Conservation (phyloP, 2,329 filamentous ascomycete species). For the Fusarium heterosporum region DNA sequence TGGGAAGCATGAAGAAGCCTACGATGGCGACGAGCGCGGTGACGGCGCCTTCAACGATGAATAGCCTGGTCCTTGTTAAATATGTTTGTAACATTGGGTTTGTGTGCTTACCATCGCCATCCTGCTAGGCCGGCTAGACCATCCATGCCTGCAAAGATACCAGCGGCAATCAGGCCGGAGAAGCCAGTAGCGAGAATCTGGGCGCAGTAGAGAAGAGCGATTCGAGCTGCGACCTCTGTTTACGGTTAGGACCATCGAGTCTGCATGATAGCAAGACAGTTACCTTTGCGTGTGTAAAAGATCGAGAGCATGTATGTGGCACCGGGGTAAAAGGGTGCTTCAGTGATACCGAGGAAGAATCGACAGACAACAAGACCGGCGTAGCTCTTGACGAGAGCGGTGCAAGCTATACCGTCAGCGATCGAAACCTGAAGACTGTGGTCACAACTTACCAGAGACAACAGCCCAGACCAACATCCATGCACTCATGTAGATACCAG, state of each 20-base stretch:
- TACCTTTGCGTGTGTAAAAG: constrained; percentile 51
- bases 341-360: constrained; percentile 56
- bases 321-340: constrained; percentile 57
- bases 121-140: constrained; percentile 65
- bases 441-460: constrained; percentile 47
- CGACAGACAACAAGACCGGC: constrained; percentile 51
- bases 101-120: constrained; percentile 65
- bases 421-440: too few relatives aligned
- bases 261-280: fast-evolving
- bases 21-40: constrained; percentile 48
- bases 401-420: constrained; percentile 44
- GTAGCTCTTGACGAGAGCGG: constrained; percentile 52
- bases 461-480: constrained; percentile 58
- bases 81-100: fast-evolving
- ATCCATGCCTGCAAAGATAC: constrained; percentile 62
- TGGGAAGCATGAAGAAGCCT: constrained; percentile 50
- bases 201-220: constrained; percentile 69
- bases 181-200: constrained; percentile 76
- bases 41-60: constrained; percentile 67
- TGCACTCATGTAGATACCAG: constrained; percentile 56
- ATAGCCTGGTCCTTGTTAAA: constrained; percentile 39
- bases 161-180: constrained; percentile 70
- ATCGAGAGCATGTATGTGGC: constrained; percentile 53
- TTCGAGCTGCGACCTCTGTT: constrained; percentile 72
- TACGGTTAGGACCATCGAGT: not conserved